A percentile compares a stretch with the other conserved stretches of the same genome.
These are phyloP conservation scores for Mollisia scopiformis DNA, from an alignment of 2,329 filamentous ascomycete genomes.

Conservation along the genomic window DNA sequence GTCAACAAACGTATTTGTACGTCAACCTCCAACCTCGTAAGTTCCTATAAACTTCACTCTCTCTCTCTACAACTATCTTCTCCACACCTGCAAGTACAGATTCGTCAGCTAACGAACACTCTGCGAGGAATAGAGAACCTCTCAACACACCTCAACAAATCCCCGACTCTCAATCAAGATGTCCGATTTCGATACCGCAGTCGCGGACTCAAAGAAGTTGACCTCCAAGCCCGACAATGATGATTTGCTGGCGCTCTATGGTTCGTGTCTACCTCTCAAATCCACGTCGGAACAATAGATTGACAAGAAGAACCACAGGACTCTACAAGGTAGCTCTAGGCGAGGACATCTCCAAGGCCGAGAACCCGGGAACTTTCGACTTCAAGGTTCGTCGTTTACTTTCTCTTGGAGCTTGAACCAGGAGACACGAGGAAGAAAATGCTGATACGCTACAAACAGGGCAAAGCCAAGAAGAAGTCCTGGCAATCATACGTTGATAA, in stretches of 20 bases:
- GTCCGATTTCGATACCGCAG: constrained; percentile 56
- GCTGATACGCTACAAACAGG: constrained; percentile 41
- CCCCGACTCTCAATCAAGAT: constrained; percentile 15
- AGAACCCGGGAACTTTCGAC: constrained; percentile 70
- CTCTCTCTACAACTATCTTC: too few species aligned
- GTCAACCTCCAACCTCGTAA: too few species aligned
- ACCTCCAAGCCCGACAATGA: constrained; percentile 65
- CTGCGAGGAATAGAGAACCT: not conserved
- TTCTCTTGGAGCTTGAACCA: not conserved
- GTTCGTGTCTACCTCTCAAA: constrained; percentile 14
- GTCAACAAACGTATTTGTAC: too few species aligned
- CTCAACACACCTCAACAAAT: not conserved
- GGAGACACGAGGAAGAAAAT: not conserved
- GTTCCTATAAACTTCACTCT: too few species aligned
- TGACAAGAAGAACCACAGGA: constrained; percentile 41
- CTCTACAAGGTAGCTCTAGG: constrained; percentile 61
- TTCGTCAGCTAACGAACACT: too few species aligned
- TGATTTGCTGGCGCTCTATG: constrained; percentile 57
- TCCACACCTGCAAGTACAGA: too few species aligned
- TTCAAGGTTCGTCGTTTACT: constrained; percentile 47
- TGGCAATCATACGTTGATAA: constrained; percentile 75
- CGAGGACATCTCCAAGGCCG: constrained; percentile 59
- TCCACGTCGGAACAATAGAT: not conserved
- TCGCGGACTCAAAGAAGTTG: constrained; percentile 68
- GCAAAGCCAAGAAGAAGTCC: constrained; percentile 78